Percentiles rank a stretch among this genome's conserved stretches.
These are phyloP conservation scores for Senna siamea DNA, from an alignment of 306 rosid genomes.

Conservation along the genomic window DNA sequence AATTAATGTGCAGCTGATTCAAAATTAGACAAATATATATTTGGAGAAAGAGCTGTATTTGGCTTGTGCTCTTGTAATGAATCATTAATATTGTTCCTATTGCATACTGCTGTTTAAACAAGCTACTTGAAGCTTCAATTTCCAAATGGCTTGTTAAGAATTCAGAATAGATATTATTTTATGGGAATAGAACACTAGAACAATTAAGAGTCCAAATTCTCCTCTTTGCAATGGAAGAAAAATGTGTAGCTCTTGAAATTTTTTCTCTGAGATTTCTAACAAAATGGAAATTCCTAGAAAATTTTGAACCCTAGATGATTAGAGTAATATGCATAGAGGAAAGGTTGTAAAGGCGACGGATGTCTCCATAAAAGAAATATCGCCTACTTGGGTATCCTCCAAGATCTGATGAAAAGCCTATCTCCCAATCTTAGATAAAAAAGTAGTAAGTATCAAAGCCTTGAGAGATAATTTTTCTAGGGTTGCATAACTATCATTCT, in stretches of 20 bases:
- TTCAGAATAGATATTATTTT: no score
- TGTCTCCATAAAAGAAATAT: neutral
- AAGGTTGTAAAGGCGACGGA: neutral
- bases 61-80: neutral
- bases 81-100: neutral
- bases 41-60: neutral
- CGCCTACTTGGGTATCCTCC: neutral
- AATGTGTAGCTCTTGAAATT: neutral
- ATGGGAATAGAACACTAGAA: neutral
- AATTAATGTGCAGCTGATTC: neutral
- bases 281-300: neutral
- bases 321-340: neutral
- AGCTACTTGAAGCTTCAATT: no score
- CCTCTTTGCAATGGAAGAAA: neutral
- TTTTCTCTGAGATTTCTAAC: neutral
- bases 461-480: neutral
- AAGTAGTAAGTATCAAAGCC: neutral
- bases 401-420: neutral
- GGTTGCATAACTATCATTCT: neutral
- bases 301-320: neutral
- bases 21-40: neutral
- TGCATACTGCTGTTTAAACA: neutral
- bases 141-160: neutral
- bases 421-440: constrained; percentile 1
- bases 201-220: neutral